These are phyloP conservation scores for Curvularia sp. DNA, from an alignment of 2,329 filamentous ascomycete species.

Conservation along the genomic window DNA sequence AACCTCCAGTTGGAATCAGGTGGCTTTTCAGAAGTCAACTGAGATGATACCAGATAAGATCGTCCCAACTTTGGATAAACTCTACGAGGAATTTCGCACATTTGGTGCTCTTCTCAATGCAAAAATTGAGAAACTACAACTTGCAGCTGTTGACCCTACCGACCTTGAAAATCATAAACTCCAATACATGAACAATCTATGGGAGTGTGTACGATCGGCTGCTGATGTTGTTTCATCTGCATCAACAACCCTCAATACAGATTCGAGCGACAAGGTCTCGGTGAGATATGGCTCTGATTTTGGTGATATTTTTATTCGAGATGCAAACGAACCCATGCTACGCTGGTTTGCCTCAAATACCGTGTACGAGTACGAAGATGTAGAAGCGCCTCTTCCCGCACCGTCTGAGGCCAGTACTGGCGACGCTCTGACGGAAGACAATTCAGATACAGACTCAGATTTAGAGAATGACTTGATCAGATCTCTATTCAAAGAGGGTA, in stretches of 20 bases:
- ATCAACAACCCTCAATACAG: constrained; percentile 29
- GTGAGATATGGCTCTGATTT: constrained; percentile 31
- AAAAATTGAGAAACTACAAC: constrained; percentile 29
- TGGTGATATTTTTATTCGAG: constrained; percentile 28
- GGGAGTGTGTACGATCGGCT: constrained; percentile 32
- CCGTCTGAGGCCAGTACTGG: constrained; percentile 22
- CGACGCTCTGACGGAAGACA: constrained; percentile 16
- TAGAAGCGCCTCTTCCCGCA: constrained; percentile 15
- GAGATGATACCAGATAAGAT: constrained; percentile 30
- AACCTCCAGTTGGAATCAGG: constrained; percentile 29
- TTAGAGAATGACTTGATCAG: constrained; percentile 27
- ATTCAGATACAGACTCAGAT: constrained; percentile 31
- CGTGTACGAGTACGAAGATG: constrained; percentile 30
- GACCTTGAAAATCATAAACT: constrained; percentile 22
- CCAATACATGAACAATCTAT: constrained; percentile 29
- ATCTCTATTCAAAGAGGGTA: constrained; percentile 27
- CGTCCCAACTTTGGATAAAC: constrained; percentile 31
- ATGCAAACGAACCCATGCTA: constrained; percentile 27
- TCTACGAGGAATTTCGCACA: constrained; percentile 31
- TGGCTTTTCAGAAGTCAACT: constrained; percentile 30
- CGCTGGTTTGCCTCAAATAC: constrained; percentile 32
- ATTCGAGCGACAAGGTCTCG: constrained; percentile 20
- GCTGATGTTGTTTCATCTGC: constrained; percentile 34
- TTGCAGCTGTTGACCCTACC: constrained; percentile 14
- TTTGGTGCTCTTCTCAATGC: constrained; percentile 27